Conservation (phyloP, 768 basidiomycete species). For the Amanita pseudoporphyria region DNA sequence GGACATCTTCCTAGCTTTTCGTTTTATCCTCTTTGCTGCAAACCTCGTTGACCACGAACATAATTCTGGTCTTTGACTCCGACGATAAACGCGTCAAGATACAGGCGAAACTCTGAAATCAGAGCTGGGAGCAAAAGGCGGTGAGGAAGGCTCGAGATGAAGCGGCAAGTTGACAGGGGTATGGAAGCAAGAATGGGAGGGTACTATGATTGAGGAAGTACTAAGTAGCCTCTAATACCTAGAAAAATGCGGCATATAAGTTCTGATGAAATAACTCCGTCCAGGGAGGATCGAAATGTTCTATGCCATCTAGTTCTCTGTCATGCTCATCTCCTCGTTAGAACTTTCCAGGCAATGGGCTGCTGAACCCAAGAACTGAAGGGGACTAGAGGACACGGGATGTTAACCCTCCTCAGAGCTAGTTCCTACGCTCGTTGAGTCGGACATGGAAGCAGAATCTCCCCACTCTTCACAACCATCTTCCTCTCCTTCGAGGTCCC, state of each 20-base stretch:
- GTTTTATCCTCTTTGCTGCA: conserved; percentile 58
- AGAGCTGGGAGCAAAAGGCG: conserved; percentile 60
- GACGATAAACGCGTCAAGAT: conserved; percentile 48
- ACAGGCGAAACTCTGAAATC: conserved; percentile 47
- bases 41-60: conserved; percentile 34
- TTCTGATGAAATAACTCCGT: not conserved
- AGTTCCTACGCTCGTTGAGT: conserved; percentile 9
- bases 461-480: conserved; percentile 25
- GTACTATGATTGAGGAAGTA: conserved; percentile 26
- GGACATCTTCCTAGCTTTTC: conserved; percentile 30
- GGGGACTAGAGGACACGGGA: too few species aligned
- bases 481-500: conserved; percentile 16
- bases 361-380: not conserved
- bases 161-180: conserved; percentile 65
- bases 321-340: too few species aligned
- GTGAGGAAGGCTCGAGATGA: conserved; percentile 69
- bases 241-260: not conserved
- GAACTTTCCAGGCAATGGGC: too few species aligned
- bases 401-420: too few species aligned
- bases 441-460: conserved; percentile 22
- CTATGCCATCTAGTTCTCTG: not conserved
- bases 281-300: not conserved
- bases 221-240: conserved; percentile 16
- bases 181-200: conserved; percentile 45
- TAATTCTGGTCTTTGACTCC: conserved; percentile 52